Base-by-base conservation (phyloP, 2,329 filamentous ascomycete species). In the Chrysosporium keratinophilum region DNA sequence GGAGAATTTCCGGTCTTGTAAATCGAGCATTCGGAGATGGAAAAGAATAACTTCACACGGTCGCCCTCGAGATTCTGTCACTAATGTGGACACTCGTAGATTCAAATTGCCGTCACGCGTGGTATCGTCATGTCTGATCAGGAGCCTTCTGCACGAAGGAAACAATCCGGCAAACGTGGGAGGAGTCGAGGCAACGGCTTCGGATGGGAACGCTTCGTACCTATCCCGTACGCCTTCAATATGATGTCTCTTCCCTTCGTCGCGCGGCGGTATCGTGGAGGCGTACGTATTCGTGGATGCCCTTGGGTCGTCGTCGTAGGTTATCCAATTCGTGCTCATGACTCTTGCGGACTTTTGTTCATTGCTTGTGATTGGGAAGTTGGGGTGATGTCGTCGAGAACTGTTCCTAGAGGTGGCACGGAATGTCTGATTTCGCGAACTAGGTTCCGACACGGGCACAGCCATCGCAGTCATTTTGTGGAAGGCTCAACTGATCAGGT, bases 91-190 rank as follows among this genome's bases (percentile, higher is more conserved):
- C 55, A 97, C 78, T 33, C 90, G 84, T 54, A 98, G 77, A 67
- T 97, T 97, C 88, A 96, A 94, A 75, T 96, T 95, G 35, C 91
- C 91, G 67, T 98, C 91, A 3, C 84, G 72, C 0, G 89, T 93
- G 47, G 87, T 82, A 69, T 96, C 88, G 66, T 97, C 93, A 66
- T 97, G 91, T 28, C 86, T 82, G 64, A 98, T 88, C 35, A 81
- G 81, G 50, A 97, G 74, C 54, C 87, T 81, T 66, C 88, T 82
- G 60, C 84, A 79, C 7, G 90, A 94, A 10, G 93, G 91, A 68
- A 96, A 98, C 51, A 95, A 79, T 52, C 83, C 78, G 23, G 83
- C 84, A 67, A 97, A 97, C 60, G 90, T 84, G 55, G 84, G 77
- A 2, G 91, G 85, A 1, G 84, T 90, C 1, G 89, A 88, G 10